Base-by-base conservation (phyloP, 768 basidiomycete genomes). In the Lactarius psammicola region DNA sequence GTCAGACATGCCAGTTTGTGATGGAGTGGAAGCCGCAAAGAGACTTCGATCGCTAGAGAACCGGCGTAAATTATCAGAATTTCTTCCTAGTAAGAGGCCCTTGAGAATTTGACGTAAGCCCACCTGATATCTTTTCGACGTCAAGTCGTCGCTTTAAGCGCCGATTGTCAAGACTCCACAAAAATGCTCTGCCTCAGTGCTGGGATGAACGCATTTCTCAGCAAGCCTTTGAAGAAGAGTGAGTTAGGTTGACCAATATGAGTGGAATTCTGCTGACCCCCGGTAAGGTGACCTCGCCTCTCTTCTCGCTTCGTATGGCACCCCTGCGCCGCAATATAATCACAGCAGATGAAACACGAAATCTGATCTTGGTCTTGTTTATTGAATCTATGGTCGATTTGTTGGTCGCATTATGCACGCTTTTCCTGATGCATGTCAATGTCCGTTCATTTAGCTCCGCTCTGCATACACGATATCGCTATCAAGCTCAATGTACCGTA, bases 171-270 rank as follows among this genome's bases (percentile, higher is more conserved):
- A 75, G 87, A 88, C 59, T 88, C 87, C 4, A 89, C 89, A 1
- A 89, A 89, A 71, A 83, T 85, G 72, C 79, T 89, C 11, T 91
- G 89, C 70, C 74, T 90, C n/a, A 89, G 86, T 68, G 86, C 87
- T 3, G 89, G 89, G 11, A 91, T 91, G 89, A 88, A 89, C 70
- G 79, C 80, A 4, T 91, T 90, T 74, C 82, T 89, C 69, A 88
- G 84, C 72, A 91, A 91, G 75, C 89, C 89, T 15, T 75, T 90
- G 46, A 84, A 80, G 70, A 86, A 84, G 72, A 77, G 86, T 85
- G 65, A 33, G 59, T 66, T 3, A 20, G 4, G 7, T 10, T 10
- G 17, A 46, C 33, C 49, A 31, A 15, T 9, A 18, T 15, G 28
- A 11, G 53, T 8, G 17, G n/a, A 40, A 26, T 23, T 17, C 36